These are phyloP conservation scores for Sistotremastrum niveocremeum DNA, from an alignment of 768 basidiomycete genomes.

Conservation along the genomic window DNA sequence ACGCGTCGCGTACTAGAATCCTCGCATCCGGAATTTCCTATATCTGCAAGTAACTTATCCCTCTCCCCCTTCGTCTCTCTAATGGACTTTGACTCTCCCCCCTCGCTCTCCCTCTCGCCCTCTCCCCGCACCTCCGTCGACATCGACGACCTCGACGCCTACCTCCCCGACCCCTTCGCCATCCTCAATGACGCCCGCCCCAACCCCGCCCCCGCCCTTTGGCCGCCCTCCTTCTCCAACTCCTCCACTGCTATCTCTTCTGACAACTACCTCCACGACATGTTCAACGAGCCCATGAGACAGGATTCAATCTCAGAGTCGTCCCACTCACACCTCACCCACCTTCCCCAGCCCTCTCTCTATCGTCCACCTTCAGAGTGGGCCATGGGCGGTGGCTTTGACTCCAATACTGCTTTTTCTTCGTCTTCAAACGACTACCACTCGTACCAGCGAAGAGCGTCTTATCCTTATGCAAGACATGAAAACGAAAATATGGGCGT, in stretches of 20 bases:
- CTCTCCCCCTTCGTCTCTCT: no score
- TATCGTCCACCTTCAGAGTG: slow-evolving; percentile 17
- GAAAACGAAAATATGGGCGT: slow-evolving; percentile 43
- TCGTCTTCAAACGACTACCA: no score
- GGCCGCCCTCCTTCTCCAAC: neutral
- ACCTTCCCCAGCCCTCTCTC: slow-evolving; percentile 18
- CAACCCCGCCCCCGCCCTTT: neutral
- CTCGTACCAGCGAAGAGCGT: slow-evolving; percentile 37
- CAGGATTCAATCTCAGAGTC: neutral
- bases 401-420: slow-evolving; percentile 15
- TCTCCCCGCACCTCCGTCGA: slow-evolving; percentile 10
- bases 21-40: no score
- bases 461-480: slow-evolving; percentile 65
- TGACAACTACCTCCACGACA: slow-evolving; percentile 3
- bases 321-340: neutral
- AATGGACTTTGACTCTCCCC: neutral
- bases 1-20: no score
- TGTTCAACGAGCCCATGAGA: neutral
- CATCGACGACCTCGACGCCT: slow-evolving; percentile 10
- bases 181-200: neutral
- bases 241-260: neutral
- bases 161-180: slow-evolving; percentile 2
- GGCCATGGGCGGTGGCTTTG: slow-evolving; percentile 21
- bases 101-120: slow-evolving; percentile 3
- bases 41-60: no score